Percentiles rank a stretch among this genome's conserved stretches.
Evolutionary conservation across 306 rosid species (phyloP).

Genomic region (Vicia faba): DNA sequence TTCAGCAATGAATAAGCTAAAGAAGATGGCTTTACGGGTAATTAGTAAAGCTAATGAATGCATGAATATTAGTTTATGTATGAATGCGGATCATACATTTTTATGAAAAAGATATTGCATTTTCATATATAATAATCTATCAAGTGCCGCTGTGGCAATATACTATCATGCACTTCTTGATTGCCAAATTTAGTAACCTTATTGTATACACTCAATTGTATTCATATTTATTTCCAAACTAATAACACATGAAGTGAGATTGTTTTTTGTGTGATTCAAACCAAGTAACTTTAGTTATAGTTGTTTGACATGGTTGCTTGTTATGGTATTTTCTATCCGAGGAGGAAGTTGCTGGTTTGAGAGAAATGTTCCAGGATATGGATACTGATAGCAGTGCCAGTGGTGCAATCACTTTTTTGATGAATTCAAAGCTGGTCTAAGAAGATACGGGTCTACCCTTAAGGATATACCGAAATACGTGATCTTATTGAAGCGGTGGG

Average conservation of each 20-base stretch:
- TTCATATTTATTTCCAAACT: not conserved
- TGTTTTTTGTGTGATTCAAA: constrained; percentile 11
- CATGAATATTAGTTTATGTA: no score
- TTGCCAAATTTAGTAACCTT: constrained; percentile 28
- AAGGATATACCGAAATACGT: constrained; percentile 89
- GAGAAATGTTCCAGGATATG: constrained; percentile 90
- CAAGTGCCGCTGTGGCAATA: constrained; percentile 19
- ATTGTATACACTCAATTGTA: constrained; percentile 4
- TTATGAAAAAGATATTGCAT: no score
- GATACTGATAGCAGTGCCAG: constrained; percentile 96
- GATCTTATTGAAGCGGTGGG: constrained; percentile 95
- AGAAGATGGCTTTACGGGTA: no score
- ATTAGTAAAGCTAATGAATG: no score
- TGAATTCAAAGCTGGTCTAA: constrained; percentile 94
- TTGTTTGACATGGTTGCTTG: constrained; percentile 24
- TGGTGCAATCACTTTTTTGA: constrained; percentile 95
- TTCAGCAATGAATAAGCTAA: no score
- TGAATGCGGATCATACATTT: no score
- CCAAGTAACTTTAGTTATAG: constrained; percentile 2
- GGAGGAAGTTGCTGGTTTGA: constrained; percentile 96
- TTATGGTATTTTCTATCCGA: constrained; percentile 63
- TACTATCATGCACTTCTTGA: constrained; percentile 27
- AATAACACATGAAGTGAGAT: not conserved
- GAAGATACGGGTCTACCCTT: constrained; percentile 93
- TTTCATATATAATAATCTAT: constrained; percentile 17